Evolutionary conservation across 805 yeast genomes (phyloP), one percentile per base, ranked within the genome.

Genomic region (Metschnikowia kunwiensis): DNA sequence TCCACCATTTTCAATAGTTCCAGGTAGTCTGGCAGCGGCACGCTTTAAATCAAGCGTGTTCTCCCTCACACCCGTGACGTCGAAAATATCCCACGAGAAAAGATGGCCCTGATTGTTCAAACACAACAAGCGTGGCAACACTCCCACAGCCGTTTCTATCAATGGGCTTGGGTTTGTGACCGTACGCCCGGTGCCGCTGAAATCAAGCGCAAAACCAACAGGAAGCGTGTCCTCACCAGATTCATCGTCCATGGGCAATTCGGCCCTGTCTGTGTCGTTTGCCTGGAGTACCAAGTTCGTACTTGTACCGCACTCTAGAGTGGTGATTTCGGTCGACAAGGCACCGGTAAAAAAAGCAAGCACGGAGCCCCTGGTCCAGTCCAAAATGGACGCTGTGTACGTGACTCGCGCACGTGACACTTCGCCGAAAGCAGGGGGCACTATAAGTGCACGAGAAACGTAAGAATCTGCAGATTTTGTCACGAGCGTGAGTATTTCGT

Each of bases 201-300:
- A 49, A 53, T 86, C 95, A 5, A 86, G 31, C 0, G 77, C 77
- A 8, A 84, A 46, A 5, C 96, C 96, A 15, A 84, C 63, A 0
- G 91, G 79, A 6, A 82, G 72, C 10, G 83, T 74, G 49, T 86
- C 95, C 33, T 74, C 80, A 30, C 74, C 80, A 1, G 80, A 64
- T 2, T 68, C 80, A 7, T 77, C 80, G 51, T 76, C 77, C 47
- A 86, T 64, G 1, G 96, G 95, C 44, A 86, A 63, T 17, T 77
- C 72, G 0, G 95, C 95, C 32, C 84, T 70, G 49, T 77, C 78
- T 4, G 80, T 66, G 51, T 88, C 96, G 47, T 82, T 83, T 3
- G 73, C 57, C 7, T 80, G 80, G 20, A 62, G 62, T 1, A 81
- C 50, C 2, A 51, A 27, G 11, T 40, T 30, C 3, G 47, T 23